phyloP scores from a whole-genome alignment of 2,329 filamentous ascomycete species.

The Hymenoscyphus fructigenus region DNA sequence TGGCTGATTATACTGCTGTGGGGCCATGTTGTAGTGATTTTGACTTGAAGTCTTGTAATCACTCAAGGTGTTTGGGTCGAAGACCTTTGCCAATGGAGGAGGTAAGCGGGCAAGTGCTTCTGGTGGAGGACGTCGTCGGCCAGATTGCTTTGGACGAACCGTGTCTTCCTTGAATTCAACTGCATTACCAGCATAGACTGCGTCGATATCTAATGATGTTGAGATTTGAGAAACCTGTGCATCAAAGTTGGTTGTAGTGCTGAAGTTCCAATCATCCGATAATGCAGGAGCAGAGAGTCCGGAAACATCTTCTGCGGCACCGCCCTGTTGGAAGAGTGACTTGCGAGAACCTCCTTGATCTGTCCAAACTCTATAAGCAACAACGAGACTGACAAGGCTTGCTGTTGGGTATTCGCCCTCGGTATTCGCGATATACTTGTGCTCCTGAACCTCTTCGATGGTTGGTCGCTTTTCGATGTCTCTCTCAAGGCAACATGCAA shows the following conservation, averaged over 20 bases:
- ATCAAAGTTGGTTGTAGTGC: conserved; percentile 64
- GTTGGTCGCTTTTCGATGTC: conserved; percentile 67
- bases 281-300: neutral
- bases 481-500: conserved; percentile 71
- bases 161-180: conserved; percentile 51
- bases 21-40: conserved; percentile 54
- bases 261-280: conserved; percentile 66
- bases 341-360: conserved; percentile 68
- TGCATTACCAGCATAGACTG: conserved; percentile 59
- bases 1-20: conserved; percentile 15
- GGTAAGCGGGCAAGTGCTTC: conserved; percentile 54
- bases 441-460: conserved; percentile 67
- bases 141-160: conserved; percentile 48
- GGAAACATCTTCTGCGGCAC: conserved; percentile 46
- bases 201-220: conserved; percentile 58
- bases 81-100: conserved; percentile 62
- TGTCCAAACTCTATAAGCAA: conserved; percentile 75
- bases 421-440: conserved; percentile 67
- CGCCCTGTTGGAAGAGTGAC: conserved; percentile 60
- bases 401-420: conserved; percentile 62
- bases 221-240: conserved; percentile 51
- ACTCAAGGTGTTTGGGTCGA: conserved; percentile 64
- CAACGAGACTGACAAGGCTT: conserved; percentile 63
- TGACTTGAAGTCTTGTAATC: conserved; percentile 64
- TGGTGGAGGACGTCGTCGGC: conserved; percentile 54